A percentile compares a stretch with the other conserved stretches of the same genome.
These are phyloP conservation scores for Penicillium waksmanii DNA, from an alignment of 495 filamentous ascomycete species.

Conservation along the genomic window DNA sequence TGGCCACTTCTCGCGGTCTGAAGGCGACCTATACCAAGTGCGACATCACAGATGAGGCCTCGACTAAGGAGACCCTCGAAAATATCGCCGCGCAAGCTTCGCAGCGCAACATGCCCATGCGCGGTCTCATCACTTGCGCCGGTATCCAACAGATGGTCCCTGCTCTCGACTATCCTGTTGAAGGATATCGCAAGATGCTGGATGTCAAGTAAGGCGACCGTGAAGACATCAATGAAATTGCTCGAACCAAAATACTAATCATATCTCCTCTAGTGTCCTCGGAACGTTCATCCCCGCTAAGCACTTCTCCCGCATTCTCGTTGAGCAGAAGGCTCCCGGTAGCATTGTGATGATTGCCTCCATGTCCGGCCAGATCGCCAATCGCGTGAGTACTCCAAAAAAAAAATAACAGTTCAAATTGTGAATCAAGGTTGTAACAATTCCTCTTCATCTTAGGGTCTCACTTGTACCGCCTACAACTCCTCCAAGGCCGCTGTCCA, in stretches of 20 bases:
- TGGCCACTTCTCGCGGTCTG: slow-evolving; percentile 53
- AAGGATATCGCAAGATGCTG: slow-evolving; percentile 65
- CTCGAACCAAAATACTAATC: not conserved
- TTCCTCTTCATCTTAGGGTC: slow-evolving; percentile 40
- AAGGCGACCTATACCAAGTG: slow-evolving; percentile 55
- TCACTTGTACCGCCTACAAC: slow-evolving; percentile 69
- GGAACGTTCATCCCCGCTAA: slow-evolving; percentile 75
- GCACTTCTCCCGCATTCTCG: slow-evolving; percentile 70
- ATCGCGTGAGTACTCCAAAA: slow-evolving; percentile 43
- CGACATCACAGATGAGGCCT: slow-evolving; percentile 59
- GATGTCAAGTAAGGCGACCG: slow-evolving; percentile 56
- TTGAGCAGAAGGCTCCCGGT: slow-evolving; percentile 52
- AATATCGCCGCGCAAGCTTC: slow-evolving; percentile 55
- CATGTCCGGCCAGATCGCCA: slow-evolving; percentile 80
- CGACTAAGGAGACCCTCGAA: slow-evolving; percentile 29
- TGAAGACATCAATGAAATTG: not conserved
- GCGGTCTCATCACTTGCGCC: slow-evolving; percentile 81
- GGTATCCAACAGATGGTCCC: slow-evolving; percentile 71
- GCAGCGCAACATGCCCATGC: slow-evolving; percentile 50
- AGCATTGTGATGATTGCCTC: slow-evolving; percentile 74
- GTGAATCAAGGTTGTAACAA: not conserved
- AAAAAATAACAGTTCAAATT: not conserved
- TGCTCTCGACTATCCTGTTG: slow-evolving; percentile 66
- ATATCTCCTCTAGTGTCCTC: slow-evolving; percentile 49
- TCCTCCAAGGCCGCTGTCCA: slow-evolving; percentile 68